These are phyloP conservation scores for Ceratocystis colombiana DNA, from an alignment of 2,329 filamentous ascomycete genomes.

Conservation along the genomic window DNA sequence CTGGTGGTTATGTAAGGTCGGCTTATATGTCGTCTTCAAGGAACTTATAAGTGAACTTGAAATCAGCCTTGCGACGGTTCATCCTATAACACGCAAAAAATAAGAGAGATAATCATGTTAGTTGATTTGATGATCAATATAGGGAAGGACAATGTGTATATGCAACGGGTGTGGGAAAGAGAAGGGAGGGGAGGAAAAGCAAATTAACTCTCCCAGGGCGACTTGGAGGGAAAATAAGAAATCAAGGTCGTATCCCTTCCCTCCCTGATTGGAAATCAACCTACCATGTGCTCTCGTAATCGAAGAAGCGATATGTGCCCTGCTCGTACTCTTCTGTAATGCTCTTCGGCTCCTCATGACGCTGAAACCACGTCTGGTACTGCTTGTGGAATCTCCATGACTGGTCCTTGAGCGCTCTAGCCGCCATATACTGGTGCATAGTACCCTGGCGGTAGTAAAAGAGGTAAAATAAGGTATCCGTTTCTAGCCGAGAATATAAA, in stretches of 20 bases:
- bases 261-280: constrained; percentile 31
- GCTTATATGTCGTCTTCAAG: constrained; percentile 75
- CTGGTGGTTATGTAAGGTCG: not conserved
- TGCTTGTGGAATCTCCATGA: constrained; percentile 99
- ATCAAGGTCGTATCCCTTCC: not conserved
- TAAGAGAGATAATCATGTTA: not conserved
- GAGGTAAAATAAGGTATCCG: constrained; percentile 93
- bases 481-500: constrained; percentile 80
- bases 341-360: constrained; percentile 94
- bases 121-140: constrained; percentile 25
- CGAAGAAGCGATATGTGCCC: constrained; percentile 97
- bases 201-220: too few relatives aligned
- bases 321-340: constrained; percentile 99
- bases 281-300: constrained; percentile 98
- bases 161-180: not conserved
- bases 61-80: constrained; percentile 95
- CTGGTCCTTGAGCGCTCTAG: constrained; percentile 94
- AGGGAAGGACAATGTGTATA: not conserved
- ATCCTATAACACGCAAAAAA: constrained; percentile 54
- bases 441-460: constrained; percentile 98
- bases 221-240: not conserved
- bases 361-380: constrained; percentile 98
- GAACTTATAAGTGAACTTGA: constrained; percentile 97
- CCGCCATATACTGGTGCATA: constrained; percentile 89
- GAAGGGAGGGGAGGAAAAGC: not conserved